Evolutionary conservation across 169 alveolate species (phyloP), one percentile per base, ranked within the genome.

Genomic region (Plasmodium coatneyi): DNA sequence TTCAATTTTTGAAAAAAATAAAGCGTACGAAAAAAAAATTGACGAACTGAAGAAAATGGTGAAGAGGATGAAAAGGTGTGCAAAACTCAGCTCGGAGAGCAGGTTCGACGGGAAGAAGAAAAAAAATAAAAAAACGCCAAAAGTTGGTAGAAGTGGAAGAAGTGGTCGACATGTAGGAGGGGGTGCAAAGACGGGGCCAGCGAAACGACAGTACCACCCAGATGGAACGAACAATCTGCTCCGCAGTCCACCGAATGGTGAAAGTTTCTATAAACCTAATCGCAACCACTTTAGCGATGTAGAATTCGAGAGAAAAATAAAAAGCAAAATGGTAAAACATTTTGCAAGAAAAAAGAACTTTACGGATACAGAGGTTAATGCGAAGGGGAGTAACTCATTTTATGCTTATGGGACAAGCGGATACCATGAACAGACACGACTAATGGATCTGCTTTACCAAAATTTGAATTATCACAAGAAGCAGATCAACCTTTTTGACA

Each of bases 41-140:
- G 83, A 84, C 28, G 92, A 84, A 84, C 25, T 84, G 60, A 84
- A 84, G 39, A 84, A 84, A 52, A 43, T 49, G 34, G 60, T 84
- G 74, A 84, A 52, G 54, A 84, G n/a, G 60, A 74, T 84, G 92
- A 84, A 84, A 84, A 72, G 52, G 78, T 25, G 41, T 72, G 39
- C 79, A 72, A 84, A 72, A 32, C 16, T 70, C 16, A 83, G 28
- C 16, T 34, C 36, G 49, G 52, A 12, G 30, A 34, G 36, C 10
- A 74, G 39, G 39, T 71, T 25, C 39, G 80, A 56, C 74, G 60
- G 56, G 78, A 72, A n/a, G 41, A 36, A 60, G 78, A 72, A 4
- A 14, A 52, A 43, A n/a, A 5, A 32, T 46, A 72, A 46, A 39
- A 28, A 19, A 52, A 30, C 34, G 74, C 41, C 19, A 41, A 70